Conservation (phyloP, 352 stramenopile species). For the Thalassiosira gravida region DNA sequence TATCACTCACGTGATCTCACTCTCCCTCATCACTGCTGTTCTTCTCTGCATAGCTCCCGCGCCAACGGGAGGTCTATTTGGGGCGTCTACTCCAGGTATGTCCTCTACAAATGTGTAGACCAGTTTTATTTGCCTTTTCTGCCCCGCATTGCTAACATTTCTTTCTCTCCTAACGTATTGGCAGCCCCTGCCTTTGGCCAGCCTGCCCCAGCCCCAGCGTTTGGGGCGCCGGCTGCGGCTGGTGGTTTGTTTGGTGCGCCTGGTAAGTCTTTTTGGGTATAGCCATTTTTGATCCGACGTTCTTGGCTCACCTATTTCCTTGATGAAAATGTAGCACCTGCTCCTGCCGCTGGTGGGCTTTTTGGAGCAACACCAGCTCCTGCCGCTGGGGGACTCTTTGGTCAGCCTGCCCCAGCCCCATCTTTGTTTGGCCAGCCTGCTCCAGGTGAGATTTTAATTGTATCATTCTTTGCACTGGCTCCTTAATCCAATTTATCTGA, state of each 20-base stretch:
- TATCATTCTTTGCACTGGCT: neutral
- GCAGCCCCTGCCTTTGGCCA: conserved; percentile 47
- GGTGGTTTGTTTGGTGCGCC: conserved; percentile 66
- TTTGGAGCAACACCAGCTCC: conserved; percentile 67
- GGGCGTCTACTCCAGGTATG: conserved; percentile 19
- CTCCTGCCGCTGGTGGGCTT: conserved; percentile 52
- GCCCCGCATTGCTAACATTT: conserved; percentile 3
- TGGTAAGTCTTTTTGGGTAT: conserved; percentile 15
- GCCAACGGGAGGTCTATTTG: conserved; percentile 61
- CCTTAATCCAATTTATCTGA: neutral
- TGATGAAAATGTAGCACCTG: conserved; percentile 28
- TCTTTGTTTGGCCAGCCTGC: conserved; percentile 31
- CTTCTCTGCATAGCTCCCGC: conserved; percentile 38
- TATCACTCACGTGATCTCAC: neutral
- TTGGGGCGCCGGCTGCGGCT: conserved; percentile 33
- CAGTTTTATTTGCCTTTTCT: neutral
- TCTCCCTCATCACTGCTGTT: neutral
- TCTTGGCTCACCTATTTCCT: conserved; percentile 44
- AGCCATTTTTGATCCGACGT: conserved; percentile 4
- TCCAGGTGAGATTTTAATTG: conserved; percentile 19
- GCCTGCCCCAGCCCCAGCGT: conserved; percentile 57
- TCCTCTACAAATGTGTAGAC: neutral
- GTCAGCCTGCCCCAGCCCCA: conserved; percentile 33
- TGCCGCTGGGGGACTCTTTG: conserved; percentile 46
- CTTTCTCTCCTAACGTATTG: neutral